Conservation (phyloP, 345 rosid genomes). For the Syzygium grande region DNA sequence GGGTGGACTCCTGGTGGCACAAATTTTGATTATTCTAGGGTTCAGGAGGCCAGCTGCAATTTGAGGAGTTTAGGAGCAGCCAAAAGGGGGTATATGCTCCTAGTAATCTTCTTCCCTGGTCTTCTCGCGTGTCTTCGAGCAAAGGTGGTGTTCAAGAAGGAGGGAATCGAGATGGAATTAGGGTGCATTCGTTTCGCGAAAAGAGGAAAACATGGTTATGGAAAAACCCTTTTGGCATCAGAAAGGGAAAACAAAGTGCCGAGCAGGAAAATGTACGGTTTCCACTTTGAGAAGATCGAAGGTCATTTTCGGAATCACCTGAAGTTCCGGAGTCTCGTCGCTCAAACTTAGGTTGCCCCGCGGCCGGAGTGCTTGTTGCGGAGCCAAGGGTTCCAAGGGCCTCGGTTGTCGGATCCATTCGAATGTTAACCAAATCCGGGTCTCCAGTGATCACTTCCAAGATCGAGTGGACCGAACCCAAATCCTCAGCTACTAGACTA, state of each 20-base stretch:
- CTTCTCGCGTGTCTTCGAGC: background rate
- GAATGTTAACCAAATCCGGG: background rate
- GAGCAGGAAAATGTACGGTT: background rate
- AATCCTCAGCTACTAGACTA: background rate
- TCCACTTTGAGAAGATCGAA: background rate
- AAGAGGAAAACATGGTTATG: background rate
- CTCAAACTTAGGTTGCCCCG: background rate
- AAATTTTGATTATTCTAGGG: background rate
- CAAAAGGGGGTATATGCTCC: background rate
- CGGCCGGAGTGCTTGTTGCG: accelerated
- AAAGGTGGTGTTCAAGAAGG: background rate
- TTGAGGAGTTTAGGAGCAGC: background rate
- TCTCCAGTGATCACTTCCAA: background rate
- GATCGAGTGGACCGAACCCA: background rate
- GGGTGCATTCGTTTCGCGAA: background rate
- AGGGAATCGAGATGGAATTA: background rate
- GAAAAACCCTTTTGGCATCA: background rate
- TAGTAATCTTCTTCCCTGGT: background rate
- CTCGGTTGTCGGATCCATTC: background rate
- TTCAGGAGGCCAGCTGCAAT: background rate
- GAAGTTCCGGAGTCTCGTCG: background rate
- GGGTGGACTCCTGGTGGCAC: background rate
- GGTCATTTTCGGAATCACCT: background rate
- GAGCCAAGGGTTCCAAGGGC: background rate
- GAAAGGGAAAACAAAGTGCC: background rate